Conservation (phyloP, 2,329 filamentous ascomycete genomes). For the Pezicula neosporulosa region DNA sequence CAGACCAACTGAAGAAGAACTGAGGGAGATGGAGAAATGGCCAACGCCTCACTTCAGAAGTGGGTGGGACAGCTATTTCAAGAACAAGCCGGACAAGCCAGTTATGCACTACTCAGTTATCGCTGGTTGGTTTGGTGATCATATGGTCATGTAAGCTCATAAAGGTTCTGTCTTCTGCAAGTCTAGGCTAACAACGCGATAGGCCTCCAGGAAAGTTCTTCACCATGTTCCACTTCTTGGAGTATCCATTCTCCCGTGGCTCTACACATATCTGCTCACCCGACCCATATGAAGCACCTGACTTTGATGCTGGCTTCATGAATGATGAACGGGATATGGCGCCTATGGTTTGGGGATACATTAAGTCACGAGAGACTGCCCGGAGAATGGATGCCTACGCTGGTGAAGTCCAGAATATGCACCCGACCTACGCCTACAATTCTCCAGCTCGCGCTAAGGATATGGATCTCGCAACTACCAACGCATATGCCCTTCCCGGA, state of each 20-base stretch:
- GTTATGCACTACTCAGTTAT: slow-evolving; percentile 85
- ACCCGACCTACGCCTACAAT: slow-evolving; percentile 71
- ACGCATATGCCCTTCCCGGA: slow-evolving; percentile 69
- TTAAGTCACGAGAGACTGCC: slow-evolving; percentile 75
- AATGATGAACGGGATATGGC: slow-evolving; percentile 83
- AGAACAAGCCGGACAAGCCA: slow-evolving; percentile 80
- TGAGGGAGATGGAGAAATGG: slow-evolving; percentile 67
- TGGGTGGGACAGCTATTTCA: slow-evolving; percentile 80
- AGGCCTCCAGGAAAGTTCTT: slow-evolving; percentile 78
- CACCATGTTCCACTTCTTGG: slow-evolving; percentile 68
- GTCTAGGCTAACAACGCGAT: slow-evolving; percentile 17
- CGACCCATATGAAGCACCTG: slow-evolving; percentile 69
- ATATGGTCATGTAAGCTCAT: slow-evolving; percentile 50
- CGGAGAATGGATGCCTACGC: slow-evolving; percentile 75
- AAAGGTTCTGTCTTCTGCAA: background rate
- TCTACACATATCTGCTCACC: slow-evolving; percentile 68
- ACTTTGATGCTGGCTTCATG: slow-evolving; percentile 83
- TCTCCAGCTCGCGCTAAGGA: slow-evolving; percentile 68
- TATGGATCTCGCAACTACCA: slow-evolving; percentile 72
- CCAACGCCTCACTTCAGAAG: slow-evolving; percentile 70
- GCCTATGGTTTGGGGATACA: slow-evolving; percentile 81
- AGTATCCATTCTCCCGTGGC: slow-evolving; percentile 74
- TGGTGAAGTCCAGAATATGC: slow-evolving; percentile 62
- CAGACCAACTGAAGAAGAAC: slow-evolving; percentile 65
- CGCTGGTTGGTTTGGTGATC: slow-evolving; percentile 57